Evolutionary conservation across 1,139 yeast genomes (phyloP).

Genomic region (Hansenula lynferdii): DNA sequence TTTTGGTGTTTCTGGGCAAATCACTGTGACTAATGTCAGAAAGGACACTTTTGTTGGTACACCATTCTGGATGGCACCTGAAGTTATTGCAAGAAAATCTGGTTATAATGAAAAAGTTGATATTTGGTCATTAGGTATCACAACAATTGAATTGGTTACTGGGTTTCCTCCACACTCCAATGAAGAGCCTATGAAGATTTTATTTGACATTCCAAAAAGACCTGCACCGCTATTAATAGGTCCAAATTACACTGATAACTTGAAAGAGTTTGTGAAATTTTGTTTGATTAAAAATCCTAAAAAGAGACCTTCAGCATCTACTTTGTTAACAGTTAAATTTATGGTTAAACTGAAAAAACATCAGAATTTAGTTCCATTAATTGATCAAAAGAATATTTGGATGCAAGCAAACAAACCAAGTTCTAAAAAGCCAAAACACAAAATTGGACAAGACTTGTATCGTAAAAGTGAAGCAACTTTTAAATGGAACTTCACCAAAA

Average conservation of each 20-base stretch:
- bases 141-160: slow-evolving; percentile 67
- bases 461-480: slow-evolving; percentile 16
- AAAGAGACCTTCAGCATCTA: slow-evolving; percentile 44
- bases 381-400: slow-evolving; percentile 27
- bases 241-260: slow-evolving; percentile 37
- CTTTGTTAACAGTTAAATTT: slow-evolving; percentile 42
- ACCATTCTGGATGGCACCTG: slow-evolving; percentile 96
- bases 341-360: slow-evolving; percentile 25
- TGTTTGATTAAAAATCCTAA: slow-evolving; percentile 58
- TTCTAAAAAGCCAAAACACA: slow-evolving; percentile 26
- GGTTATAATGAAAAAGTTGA: slow-evolving; percentile 82
- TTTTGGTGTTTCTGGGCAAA: slow-evolving; percentile 83
- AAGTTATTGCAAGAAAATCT: slow-evolving; percentile 48
- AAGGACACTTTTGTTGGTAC: slow-evolving; percentile 82
- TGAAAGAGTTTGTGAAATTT: slow-evolving; percentile 54
- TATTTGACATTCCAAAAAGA: slow-evolving; percentile 64
- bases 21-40: slow-evolving; percentile 54
- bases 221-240: slow-evolving; percentile 61
- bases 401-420: slow-evolving; percentile 21
- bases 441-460: slow-evolving; percentile 25
- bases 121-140: slow-evolving; percentile 86
- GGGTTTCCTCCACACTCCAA: slow-evolving; percentile 72
- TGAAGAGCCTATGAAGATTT: slow-evolving; percentile 69
- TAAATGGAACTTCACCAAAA: slow-evolving; percentile 20
- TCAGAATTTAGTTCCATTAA: slow-evolving; percentile 21